These are phyloP conservation scores for Colletotrichum cordylinicola DNA, from an alignment of 2,329 filamentous ascomycete species.

Conservation along the genomic window DNA sequence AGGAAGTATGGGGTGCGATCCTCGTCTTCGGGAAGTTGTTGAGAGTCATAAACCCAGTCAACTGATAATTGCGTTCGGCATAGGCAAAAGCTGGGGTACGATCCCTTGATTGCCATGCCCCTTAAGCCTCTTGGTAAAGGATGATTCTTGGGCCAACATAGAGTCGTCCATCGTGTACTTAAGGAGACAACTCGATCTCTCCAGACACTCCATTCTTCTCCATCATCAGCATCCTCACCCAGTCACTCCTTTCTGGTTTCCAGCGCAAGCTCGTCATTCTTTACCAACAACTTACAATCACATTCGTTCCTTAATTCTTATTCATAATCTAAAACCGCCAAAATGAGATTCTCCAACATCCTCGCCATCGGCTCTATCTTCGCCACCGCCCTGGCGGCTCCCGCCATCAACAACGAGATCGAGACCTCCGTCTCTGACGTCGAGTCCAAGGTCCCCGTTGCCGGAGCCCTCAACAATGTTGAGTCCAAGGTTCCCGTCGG, in stretches of 20 bases:
- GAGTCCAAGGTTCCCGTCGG: not conserved
- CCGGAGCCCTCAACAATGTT: not conserved
- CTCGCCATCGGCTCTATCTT: slow-evolving; percentile 8
- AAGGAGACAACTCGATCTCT: not conserved
- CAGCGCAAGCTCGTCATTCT: not conserved
- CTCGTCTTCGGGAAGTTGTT: not conserved
- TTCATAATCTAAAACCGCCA: slow-evolving; percentile 1
- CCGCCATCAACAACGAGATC: not conserved
- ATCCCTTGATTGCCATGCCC: not conserved
- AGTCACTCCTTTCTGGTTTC: slow-evolving; percentile 11
- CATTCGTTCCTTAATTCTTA: not conserved
- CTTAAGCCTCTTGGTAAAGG: not conserved
- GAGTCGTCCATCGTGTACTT: not conserved
- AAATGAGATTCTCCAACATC: slow-evolving; percentile 16
- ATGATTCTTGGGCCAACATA: not conserved
- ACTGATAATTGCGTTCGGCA: not conserved
- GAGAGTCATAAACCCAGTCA: not conserved
- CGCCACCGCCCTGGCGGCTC: slow-evolving; percentile 5
- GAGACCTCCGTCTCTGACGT: not conserved
- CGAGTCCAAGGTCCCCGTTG: not conserved
- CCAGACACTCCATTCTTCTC: not conserved
- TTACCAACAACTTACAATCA: slow-evolving; percentile 1
- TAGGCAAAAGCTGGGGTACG: not conserved
- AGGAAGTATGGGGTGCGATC: not conserved
- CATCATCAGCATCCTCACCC: slow-evolving; percentile 13